Conservation (phyloP, 2,329 filamentous ascomycete species). For the Exophiala dermatitidis region DNA sequence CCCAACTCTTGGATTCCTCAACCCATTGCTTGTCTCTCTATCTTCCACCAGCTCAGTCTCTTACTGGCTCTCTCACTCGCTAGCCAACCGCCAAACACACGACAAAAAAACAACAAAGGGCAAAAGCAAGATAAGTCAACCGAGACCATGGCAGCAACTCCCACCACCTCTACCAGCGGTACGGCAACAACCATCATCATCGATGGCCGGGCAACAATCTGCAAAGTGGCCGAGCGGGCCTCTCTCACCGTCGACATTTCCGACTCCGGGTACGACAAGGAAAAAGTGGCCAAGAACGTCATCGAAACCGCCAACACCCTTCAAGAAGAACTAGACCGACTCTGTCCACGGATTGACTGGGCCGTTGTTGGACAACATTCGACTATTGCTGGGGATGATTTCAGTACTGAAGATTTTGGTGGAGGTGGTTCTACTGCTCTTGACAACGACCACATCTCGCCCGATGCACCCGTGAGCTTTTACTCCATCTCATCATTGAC, state of each 20-base stretch:
- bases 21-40: no score
- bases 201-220: constrained; percentile 9
- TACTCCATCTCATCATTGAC: constrained; percentile 17
- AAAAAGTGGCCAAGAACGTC: constrained; percentile 10
- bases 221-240: constrained; percentile 5
- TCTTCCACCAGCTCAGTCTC: no score
- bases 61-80: no score
- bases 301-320: constrained; percentile 7
- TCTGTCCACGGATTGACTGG: not conserved
- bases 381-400: no score
- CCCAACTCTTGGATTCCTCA: no score
- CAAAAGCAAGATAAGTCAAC: not conserved
- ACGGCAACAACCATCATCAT: constrained; percentile 10
- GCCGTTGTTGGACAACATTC: no score
- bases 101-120: no score
- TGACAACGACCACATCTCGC: constrained; percentile 8
- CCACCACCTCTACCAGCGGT: not conserved
- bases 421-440: not conserved
- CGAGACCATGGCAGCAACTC: not conserved
- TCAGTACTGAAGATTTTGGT: no score
- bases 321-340: constrained; percentile 5
- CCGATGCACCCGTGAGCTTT: constrained; percentile 23
- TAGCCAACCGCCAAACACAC: no score
- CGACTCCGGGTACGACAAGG: constrained; percentile 9
- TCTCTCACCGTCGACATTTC: constrained; percentile 5